These are phyloP conservation scores for Nitzschia putrida DNA, from an alignment of 108 stramenopile genomes.

Conservation along the genomic window DNA sequence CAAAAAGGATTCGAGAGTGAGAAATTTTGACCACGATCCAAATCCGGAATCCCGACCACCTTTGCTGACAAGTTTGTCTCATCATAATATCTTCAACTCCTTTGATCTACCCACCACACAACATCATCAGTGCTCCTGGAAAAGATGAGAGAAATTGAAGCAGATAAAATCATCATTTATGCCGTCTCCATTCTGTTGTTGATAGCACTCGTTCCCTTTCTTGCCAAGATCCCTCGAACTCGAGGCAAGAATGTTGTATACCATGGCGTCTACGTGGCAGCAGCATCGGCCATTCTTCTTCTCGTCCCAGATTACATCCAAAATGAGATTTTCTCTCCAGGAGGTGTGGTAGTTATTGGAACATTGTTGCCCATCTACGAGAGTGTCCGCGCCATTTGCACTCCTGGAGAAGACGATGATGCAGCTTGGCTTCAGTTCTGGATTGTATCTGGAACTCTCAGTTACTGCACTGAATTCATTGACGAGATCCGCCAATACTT, in stretches of 20 bases:
- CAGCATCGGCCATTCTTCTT: constrained; percentile 8
- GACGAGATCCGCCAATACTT: constrained; percentile 34
- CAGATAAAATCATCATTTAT: too few species aligned
- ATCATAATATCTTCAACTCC: too few species aligned
- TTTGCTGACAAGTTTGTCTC: too few species aligned
- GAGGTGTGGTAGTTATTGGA: constrained; percentile 35
- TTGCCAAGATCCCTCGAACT: constrained; percentile 32
- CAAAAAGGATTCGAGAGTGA: too few species aligned
- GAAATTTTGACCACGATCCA: too few species aligned
- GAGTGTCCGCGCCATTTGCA: constrained; percentile 37
- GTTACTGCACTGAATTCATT: constrained; percentile 45
- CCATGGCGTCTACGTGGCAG: constrained; percentile 31
- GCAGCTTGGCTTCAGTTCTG: constrained; percentile 44
- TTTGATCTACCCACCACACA: too few species aligned
- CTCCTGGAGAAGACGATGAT: constrained; percentile 46
- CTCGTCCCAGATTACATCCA: constrained; percentile 46
- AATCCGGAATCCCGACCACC: too few species aligned
- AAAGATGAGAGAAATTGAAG: too few species aligned
- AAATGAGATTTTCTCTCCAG: constrained; percentile 48
- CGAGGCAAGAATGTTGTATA: constrained; percentile 29
- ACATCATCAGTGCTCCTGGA: too few species aligned
- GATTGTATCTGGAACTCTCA: constrained; percentile 32
- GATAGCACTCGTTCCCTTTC: too few species aligned
- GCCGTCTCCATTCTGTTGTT: too few species aligned
- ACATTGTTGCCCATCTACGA: constrained; percentile 41